Conservation (phyloP, 176 grass and related monocot genomes). For the Sorghum bicolor region DNA sequence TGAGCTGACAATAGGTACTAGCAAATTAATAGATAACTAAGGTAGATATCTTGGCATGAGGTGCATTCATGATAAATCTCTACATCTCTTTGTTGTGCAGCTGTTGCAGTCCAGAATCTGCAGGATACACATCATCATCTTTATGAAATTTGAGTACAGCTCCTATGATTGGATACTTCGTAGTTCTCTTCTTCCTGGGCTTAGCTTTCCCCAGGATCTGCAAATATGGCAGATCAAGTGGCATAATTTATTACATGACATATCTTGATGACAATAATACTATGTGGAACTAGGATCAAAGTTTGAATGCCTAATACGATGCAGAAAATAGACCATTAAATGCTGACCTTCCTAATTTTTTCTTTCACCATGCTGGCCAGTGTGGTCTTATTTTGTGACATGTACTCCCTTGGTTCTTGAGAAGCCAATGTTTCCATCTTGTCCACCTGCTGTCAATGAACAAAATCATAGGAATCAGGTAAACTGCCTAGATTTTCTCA, state of each 20-base stretch:
- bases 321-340: not conserved
- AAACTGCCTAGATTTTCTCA: not conserved
- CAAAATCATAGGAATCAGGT: not conserved
- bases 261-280: not conserved
- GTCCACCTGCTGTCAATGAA: not conserved
- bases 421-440: not conserved
- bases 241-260: not conserved
- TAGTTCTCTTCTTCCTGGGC: not conserved
- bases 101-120: not conserved
- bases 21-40: not conserved
- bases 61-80: not conserved
- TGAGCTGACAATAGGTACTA: too few relatives aligned
- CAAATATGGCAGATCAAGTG: not conserved
- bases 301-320: not conserved
- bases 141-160: not conserved
- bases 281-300: not conserved
- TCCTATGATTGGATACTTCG: not conserved
- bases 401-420: not conserved
- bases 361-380: not conserved
- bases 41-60: too few relatives aligned
- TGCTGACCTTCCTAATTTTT: not conserved
- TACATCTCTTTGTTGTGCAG: not conserved
- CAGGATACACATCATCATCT: not conserved
- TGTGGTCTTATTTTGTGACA: not conserved
- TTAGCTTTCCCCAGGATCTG: not conserved